Conservation (phyloP, 495 filamentous ascomycete genomes). For the Neurospora tetraspora region DNA sequence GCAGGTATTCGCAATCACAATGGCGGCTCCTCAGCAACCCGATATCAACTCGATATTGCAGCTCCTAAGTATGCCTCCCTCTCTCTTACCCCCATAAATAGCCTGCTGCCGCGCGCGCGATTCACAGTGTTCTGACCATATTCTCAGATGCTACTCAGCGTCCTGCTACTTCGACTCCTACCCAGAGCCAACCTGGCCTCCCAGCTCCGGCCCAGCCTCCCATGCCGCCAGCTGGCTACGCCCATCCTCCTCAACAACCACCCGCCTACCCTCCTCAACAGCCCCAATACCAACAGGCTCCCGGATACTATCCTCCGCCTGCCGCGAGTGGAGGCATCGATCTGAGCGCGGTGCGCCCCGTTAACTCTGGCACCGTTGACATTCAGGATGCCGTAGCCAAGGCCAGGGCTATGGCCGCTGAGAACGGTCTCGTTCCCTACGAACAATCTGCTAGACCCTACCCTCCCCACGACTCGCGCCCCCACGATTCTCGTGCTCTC, state of each 20-base stretch:
- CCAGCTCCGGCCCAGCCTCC: conserved; percentile 17
- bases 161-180: conserved; percentile 26
- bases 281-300: conserved; percentile 32
- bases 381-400: conserved; percentile 64
- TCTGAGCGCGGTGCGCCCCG: conserved; percentile 62
- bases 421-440: conserved; percentile 52
- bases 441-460: conserved; percentile 34
- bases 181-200: conserved; percentile 33
- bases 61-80: conserved; percentile 6
- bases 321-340: conserved; percentile 60
- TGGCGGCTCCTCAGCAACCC: conserved; percentile 17
- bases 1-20: conserved; percentile 4
- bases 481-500: conserved; percentile 25
- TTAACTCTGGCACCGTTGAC: conserved; percentile 61
- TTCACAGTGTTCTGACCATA: not conserved
- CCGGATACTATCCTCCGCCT: conserved; percentile 55
- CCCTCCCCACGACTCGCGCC: conserved; percentile 4
- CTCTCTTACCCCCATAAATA: not conserved
- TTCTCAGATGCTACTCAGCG: conserved; percentile 20
- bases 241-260: conserved; percentile 17
- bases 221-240: conserved; percentile 8
- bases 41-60: conserved; percentile 23
- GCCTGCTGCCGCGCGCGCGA: not conserved
- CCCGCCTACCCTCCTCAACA: conserved; percentile 26
- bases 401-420: conserved; percentile 59